phyloP scores from a whole-genome alignment of 2,329 filamentous ascomycete species.

The Pyrenochaeta sp. region DNA sequence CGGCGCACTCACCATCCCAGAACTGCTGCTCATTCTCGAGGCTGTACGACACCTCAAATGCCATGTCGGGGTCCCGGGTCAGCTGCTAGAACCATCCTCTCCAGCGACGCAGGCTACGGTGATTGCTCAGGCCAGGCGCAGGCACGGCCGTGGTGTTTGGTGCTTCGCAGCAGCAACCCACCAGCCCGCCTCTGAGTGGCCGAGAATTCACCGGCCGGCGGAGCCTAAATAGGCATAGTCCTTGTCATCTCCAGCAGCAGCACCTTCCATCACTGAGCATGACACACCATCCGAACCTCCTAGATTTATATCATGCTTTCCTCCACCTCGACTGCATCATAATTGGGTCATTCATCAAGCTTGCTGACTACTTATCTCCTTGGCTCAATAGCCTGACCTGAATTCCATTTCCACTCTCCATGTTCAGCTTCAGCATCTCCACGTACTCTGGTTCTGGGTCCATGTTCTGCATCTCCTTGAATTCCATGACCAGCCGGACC shows the following conservation, averaged over 20 bases:
- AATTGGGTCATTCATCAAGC: too few relatives aligned
- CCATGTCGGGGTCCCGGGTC: slow-evolving; percentile 58
- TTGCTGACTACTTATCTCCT: too few relatives aligned
- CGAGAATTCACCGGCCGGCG: slow-evolving; percentile 35
- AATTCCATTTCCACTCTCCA: too few relatives aligned
- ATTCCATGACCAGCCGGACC: too few relatives aligned
- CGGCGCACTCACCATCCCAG: slow-evolving; percentile 77
- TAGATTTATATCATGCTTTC: too few relatives aligned
- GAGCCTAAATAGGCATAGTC: slow-evolving; percentile 20
- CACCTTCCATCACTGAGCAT: background rate
- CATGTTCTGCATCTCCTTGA: too few relatives aligned
- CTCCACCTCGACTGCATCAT: too few relatives aligned
- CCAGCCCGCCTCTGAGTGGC: slow-evolving; percentile 17
- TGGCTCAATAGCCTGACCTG: too few relatives aligned
- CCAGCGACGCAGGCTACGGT: slow-evolving; percentile 28
- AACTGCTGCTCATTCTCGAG: slow-evolving; percentile 85
- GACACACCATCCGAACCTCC: too few relatives aligned
- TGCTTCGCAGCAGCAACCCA: slow-evolving; percentile 25
- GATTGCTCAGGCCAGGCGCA: slow-evolving; percentile 26
- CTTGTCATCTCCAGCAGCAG: background rate
- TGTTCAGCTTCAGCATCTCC: too few relatives aligned
- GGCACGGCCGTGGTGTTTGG: slow-evolving; percentile 27
- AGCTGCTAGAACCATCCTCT: slow-evolving; percentile 47
- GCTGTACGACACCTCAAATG: slow-evolving; percentile 72
- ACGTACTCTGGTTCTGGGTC: too few relatives aligned